Evolutionary conservation across 2,329 filamentous ascomycete genomes (phyloP), one percentile per base, ranked within the genome.

Genomic region (Raffaelea ambrosiae): DNA sequence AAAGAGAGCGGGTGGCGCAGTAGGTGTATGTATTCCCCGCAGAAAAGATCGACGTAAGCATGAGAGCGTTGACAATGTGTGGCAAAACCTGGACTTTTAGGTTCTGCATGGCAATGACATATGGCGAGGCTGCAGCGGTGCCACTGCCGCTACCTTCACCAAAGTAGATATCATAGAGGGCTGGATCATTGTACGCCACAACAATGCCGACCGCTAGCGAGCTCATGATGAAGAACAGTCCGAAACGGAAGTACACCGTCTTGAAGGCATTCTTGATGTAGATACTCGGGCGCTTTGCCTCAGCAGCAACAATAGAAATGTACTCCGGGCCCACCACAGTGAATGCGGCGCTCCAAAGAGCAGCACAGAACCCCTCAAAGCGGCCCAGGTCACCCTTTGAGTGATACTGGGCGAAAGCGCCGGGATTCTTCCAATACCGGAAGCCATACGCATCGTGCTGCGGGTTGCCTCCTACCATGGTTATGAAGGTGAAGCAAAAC

Each of bases 171-270:
- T 38, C 18, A 7, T 19, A 19, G 5, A 77, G 65, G 7, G 54
- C 21, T 0, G 53, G 36, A 46, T 63, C 62, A 62, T 84, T 67
- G 66, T 83, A 84, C 0, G 81, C 79, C 1, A 86, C 77, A 11
- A 83, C 69, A 67, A 84, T 83, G 48, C 83, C 83, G 5, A 86
- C 66, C 39, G 85, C 72, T 39, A 86, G 67, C n/a, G 86, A 79
- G 7, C 76, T 78, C 22, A 81, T 61, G 48, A 82, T 70, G 64
- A 86, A 86, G 67, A 86, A 86, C 63, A 84, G 70, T 51, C 83
- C 62, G 58, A 86, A 86, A 19, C 83, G 81, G 64, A 75, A 81
- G 61, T 86, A 83, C 38, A 81, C 85, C 48, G 84, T 71, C 57
- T 77, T 81, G 63, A 85, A 83, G 22, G 82, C 83, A 40, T 76